These are phyloP conservation scores for Calocybe cyanea DNA, from an alignment of 768 basidiomycete species.

Conservation along the genomic window DNA sequence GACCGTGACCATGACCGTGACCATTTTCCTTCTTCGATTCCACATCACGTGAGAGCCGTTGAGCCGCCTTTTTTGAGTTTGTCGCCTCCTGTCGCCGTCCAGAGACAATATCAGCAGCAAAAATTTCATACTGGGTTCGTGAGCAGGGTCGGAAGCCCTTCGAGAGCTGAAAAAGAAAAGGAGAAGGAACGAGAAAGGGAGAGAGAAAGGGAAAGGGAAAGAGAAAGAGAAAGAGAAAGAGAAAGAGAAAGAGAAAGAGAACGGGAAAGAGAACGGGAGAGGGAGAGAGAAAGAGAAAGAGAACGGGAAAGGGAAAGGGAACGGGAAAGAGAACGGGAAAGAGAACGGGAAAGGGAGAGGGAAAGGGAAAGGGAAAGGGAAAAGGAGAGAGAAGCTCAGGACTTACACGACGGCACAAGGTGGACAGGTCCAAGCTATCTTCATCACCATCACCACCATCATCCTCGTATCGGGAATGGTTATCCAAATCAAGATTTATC, in stretches of 20 bases:
- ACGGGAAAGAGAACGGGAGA: slow-evolving; percentile 12
- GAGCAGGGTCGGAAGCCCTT: no score
- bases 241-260: slow-evolving; percentile 9
- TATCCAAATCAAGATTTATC: no score
- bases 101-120: no score
- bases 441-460: background rate
- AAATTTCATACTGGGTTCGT: no score
- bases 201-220: slow-evolving; percentile 41
- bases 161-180: slow-evolving; percentile 30
- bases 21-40: no score
- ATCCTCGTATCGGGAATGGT: background rate
- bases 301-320: slow-evolving; percentile 21
- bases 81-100: no score
- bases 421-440: no score
- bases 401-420: no score
- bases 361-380: slow-evolving; percentile 22
- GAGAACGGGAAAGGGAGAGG: slow-evolving; percentile 13
- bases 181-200: slow-evolving; percentile 52
- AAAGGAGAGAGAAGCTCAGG: background rate
- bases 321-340: slow-evolving; percentile 15
- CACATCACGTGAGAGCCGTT: no score
- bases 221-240: slow-evolving; percentile 35
- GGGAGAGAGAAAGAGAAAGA: slow-evolving; percentile 14
- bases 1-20: slow-evolving; percentile 8
- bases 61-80: no score